Base-by-base conservation (phyloP, 2,329 filamentous ascomycete species). In the Fusarium staphyleae region DNA sequence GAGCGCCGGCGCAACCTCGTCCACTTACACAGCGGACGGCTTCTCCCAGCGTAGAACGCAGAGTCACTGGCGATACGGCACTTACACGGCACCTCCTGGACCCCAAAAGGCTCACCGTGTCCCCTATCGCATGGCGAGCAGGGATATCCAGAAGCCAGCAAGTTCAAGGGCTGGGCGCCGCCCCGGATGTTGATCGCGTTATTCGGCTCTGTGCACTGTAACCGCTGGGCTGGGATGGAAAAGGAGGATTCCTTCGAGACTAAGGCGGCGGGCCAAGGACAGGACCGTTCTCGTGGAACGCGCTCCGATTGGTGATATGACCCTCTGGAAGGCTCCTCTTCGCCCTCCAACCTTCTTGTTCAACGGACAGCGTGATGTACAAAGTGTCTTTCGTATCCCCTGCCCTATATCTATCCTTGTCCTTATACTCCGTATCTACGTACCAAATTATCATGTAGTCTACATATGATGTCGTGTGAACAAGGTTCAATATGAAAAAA, bases 251-350 rank as follows among this genome's bases (percentile, higher is more conserved):
- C 39, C 51, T 48, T 46, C 47, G 49, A 44, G 49, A 50, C 62
- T 60, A 55, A 57, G 5, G 22, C 22, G 55, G 41, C 47, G 36
- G 48, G 33, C 40, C 52, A 52, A 32, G 15, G 57, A 61, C 53
- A 55, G 57, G 60, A 66, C 63, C 63, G 57, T 52, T 48, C 63
- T 53, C 58, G 16, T 66, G 63, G 63, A 66, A 66, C 60, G 47
- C 32, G 52, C 63, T 66, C 63, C 63, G 63, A 66, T 66, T 66
- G 63, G 63, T 33, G 15, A 48, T 35, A 6, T 32, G 16, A 15
- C 43, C 42, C 18, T 40, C 13, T 48, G 52, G 51, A 42, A 42
- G 32, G 44, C 49, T 33, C 46, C 47, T 57, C 43, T 37, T 34
- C 41, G 22, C 52, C 26, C 57, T 63, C 59, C 54, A 48, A 57